Base-by-base conservation (phyloP, 306 rosid genomes). In the Prosopis cineraria region DNA sequence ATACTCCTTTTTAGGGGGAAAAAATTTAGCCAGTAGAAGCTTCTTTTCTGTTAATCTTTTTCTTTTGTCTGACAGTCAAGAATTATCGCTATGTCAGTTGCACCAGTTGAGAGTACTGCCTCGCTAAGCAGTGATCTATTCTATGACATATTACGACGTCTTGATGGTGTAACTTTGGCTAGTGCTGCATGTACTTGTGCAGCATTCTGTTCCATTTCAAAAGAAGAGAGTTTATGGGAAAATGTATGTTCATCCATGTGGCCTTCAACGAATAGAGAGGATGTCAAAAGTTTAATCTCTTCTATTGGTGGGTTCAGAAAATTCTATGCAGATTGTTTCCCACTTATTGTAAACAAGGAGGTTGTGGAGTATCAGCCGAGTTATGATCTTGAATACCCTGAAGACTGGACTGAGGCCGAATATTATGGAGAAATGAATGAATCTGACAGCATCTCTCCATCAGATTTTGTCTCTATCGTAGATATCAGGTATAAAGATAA, bases 191-290 rank as follows among this genome's bases (percentile, higher is more conserved):
- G 98, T 77, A 74, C 97, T 44, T 93, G 98, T 81, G 88, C 90
- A 10, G 78, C 96, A 3, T 89, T 94, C 74, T 79, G 84, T 79
- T 90, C 97, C 85, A 87, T 93, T 82, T 93, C 91, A 71, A 91
- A 86, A 82, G 97, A 94, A 75, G 98, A 94, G 79, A 86, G 87
- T 64, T 80, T 94, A 73, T 94, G 98, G 98, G 96, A 91, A 87
- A 78, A 91, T 58, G 94, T 88, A 9, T 91, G 98, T 68, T 83
- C 98, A 30, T 83, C 96, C 36, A 82, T 86, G 93, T 91, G 97
- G 97, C 97, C 98, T 81, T 90, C 97, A 7, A 94, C 98, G 65
- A 76, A 89, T 36, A 85, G 94, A 85, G 96, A 89, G 75, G 97
- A 94, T 58, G 94, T 93, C 75, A 94, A 87, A 82, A 82, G 60